These are phyloP conservation scores for Hypoxylon sp. DNA, from an alignment of 2,329 filamentous ascomycete species.

Conservation along the genomic window DNA sequence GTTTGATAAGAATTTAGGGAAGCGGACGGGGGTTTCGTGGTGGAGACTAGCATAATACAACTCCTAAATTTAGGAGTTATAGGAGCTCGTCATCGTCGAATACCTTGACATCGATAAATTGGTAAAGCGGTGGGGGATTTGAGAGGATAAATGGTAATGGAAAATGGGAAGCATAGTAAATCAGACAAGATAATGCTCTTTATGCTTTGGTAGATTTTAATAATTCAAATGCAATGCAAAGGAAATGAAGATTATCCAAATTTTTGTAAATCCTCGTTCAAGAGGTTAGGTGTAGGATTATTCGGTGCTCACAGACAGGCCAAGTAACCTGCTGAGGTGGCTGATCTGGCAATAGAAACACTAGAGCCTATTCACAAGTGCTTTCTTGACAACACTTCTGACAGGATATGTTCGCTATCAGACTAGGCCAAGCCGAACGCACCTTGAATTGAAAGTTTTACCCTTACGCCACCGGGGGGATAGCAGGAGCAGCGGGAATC, in stretches of 20 bases:
- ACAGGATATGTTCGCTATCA: constrained; percentile 13
- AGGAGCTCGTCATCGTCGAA: constrained; percentile 20
- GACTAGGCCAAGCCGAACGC: constrained; percentile 25
- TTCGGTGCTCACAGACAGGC: constrained; percentile 17
- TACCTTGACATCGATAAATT: constrained; percentile 22
- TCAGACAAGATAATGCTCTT: constrained; percentile 36
- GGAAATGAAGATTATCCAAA: constrained; percentile 33
- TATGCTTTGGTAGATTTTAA: constrained; percentile 39
- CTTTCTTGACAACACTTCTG: constrained; percentile 18
- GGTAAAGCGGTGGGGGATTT: constrained; percentile 22
- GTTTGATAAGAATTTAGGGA: constrained; percentile 24
- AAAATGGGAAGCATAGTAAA: constrained; percentile 29
- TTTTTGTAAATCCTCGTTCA: constrained; percentile 22
- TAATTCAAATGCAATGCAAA: constrained; percentile 38
- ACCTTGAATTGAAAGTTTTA: background rate
- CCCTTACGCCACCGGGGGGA: constrained; percentile 53
- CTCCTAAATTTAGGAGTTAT: constrained; percentile 16
- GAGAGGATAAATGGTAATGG: constrained; percentile 17
- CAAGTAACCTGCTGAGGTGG: constrained; percentile 3
- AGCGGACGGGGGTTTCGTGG: constrained; percentile 8
- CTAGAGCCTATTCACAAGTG: constrained; percentile 7
- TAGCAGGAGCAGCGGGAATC: constrained; percentile 50
- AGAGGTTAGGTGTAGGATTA: constrained; percentile 13
- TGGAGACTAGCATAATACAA: constrained; percentile 14
- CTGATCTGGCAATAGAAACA: constrained; percentile 13